Evolutionary conservation across 2,329 filamentous ascomycete genomes (phyloP), one percentile per base, ranked within the genome.

Genomic region (Huntiella bhutanensis): DNA sequence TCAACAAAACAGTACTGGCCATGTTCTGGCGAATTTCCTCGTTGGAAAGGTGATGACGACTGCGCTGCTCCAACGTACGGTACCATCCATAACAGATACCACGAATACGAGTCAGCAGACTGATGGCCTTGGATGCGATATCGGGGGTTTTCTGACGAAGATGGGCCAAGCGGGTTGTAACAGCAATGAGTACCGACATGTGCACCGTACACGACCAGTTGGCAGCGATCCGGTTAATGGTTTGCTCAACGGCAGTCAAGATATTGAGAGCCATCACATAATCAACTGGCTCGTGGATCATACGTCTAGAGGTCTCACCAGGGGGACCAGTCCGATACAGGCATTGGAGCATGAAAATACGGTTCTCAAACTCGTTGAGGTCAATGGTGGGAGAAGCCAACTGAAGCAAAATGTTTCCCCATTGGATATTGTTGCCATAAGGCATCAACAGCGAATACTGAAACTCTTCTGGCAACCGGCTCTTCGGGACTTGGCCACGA

Each of bases 321-420:
- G 52, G 35, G 2, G 62, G 60, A 0, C 74, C 69, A 2, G 61
- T 61, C 55, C 75, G 67, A 50, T 64, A 61, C 7, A 64, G 59
- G 0, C 63, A 59, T 50, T 80, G 74, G 2, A 64, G 53, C 0
- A 77, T 44, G 0, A 76, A 53, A 2, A 66, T 51, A 5, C 58
- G 57, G 0, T 69, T 68, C 37, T 73, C 68, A 0, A 59, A 48
- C 38, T 68, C 67, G 10, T 65, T 68, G 34, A 74, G 67, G 39
- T 73, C 66, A 0, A 80, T 45, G 1, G 59, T 59, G 0, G 68
- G 65, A 1, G 60, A 58, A 0, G 58, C 55, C 3, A 80, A 55
- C 52, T 77, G 67, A 1, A 61, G 53, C 0, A 74, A 54, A 2
- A 80, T 66, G 45, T 76, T 78, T 5, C 61, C 53, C 68, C 73